These are phyloP conservation scores for Fusarium buxicola DNA, from an alignment of 2,329 filamentous ascomycete genomes.

Conservation along the genomic window DNA sequence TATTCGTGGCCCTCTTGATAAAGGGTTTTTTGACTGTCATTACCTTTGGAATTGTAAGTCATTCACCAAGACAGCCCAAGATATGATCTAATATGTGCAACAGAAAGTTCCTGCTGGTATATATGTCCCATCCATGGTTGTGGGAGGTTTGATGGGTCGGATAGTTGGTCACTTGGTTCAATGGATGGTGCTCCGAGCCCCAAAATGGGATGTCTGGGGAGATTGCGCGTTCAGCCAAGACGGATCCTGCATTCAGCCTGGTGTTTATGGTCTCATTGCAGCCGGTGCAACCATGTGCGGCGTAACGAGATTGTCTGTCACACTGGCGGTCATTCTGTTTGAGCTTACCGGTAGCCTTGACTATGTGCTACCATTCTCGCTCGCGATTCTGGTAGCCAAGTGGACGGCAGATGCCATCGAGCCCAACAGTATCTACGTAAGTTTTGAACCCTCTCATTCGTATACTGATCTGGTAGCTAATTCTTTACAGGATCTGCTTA, in stretches of 20 bases:
- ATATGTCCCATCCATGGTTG: constrained; percentile 98
- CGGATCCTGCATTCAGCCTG: constrained; percentile 90
- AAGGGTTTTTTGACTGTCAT: constrained; percentile 90
- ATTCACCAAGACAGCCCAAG: neutral
- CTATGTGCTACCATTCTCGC: constrained; percentile 93
- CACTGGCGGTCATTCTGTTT: constrained; percentile 93
- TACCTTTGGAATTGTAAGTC: constrained; percentile 85
- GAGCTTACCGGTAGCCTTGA: constrained; percentile 95
- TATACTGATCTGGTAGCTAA: constrained; percentile 19
- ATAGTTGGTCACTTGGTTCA: constrained; percentile 89
- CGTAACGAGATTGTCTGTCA: constrained; percentile 92
- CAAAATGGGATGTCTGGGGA: constrained; percentile 78
- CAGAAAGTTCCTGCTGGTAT: constrained; percentile 95
- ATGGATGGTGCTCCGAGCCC: constrained; percentile 80
- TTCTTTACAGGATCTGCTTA: constrained; percentile 79
- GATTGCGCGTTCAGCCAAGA: constrained; percentile 77
- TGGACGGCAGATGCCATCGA: constrained; percentile 98
- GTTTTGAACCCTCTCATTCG: constrained; percentile 43
- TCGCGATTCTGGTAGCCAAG: constrained; percentile 94
- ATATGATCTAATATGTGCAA: constrained; percentile 30
- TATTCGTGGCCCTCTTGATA: constrained; percentile 85
- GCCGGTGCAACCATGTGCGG: constrained; percentile 98
- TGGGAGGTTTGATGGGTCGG: constrained; percentile 90
- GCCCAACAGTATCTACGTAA: constrained; percentile 89
- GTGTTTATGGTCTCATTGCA: constrained; percentile 95